Conservation (phyloP, 1,284 basidiomycete species). For the Polyporus tsugae region DNA sequence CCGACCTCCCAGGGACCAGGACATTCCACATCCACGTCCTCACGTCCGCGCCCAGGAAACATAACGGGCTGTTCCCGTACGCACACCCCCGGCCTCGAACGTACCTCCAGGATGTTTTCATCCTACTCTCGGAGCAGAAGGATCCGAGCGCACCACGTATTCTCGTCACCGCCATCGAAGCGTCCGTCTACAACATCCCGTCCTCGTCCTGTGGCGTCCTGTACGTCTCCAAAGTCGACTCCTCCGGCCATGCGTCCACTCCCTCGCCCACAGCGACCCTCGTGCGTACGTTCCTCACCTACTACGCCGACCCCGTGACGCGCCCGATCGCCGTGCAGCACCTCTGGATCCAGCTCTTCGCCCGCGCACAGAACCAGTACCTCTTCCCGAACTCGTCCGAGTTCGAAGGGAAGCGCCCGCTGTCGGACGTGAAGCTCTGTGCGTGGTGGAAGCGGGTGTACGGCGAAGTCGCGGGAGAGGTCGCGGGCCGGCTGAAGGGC, state of each 20-base stretch:
- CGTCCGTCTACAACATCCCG: constrained; percentile 80
- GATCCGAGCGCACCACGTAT: constrained; percentile 57
- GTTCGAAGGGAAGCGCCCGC: constrained; percentile 75
- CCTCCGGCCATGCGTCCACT: constrained; percentile 77
- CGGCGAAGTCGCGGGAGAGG: constrained; percentile 58
- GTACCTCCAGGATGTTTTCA: constrained; percentile 78
- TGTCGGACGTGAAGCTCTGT: constrained; percentile 85
- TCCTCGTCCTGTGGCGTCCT: constrained; percentile 76
- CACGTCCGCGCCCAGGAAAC: constrained; percentile 74
- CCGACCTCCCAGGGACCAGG: constrained; percentile 67
- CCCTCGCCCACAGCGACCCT: constrained; percentile 76
- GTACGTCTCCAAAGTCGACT: constrained; percentile 95
- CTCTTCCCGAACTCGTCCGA: constrained; percentile 93
- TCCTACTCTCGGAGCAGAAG: constrained; percentile 73
- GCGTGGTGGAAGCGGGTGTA: constrained; percentile 92
- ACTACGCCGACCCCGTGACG: constrained; percentile 74
- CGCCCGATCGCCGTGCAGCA: constrained; percentile 62
- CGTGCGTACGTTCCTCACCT: constrained; percentile 72
- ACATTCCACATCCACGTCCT: constrained; percentile 80
- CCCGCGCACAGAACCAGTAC: constrained; percentile 91
- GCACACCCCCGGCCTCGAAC: constrained; percentile 68
- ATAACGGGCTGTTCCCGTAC: constrained; percentile 79
- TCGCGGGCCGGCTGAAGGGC: constrained; percentile 38
- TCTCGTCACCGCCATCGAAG: constrained; percentile 85
- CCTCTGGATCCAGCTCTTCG: constrained; percentile 90